Evolutionary conservation across 2,329 filamentous ascomycete species (phyloP), one percentile per base, ranked within the genome.

Genomic region (Periglandula ipomoeae): DNA sequence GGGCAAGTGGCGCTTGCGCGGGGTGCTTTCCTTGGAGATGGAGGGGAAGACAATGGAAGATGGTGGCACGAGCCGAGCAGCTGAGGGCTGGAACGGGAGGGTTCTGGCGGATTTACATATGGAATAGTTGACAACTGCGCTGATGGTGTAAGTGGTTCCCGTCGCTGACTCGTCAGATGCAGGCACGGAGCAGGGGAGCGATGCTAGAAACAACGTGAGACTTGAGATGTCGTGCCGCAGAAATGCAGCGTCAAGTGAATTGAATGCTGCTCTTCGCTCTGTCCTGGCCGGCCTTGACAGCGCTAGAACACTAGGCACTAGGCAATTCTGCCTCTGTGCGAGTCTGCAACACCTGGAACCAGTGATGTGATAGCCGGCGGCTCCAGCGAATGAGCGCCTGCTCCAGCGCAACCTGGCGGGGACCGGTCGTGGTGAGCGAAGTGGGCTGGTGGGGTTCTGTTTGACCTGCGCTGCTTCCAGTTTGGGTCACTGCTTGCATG

Each of bases 1-100:
- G 38, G 44, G 32, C 37, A 30, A 27, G 45, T 50, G 49, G 49
- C 49, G 45, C 30, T 30, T 17, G 43, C 49, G 45, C 44, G 44
- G 48, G 44, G 39, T 38, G 34, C 41, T 23, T 32, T 4, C 15
- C 30, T 44, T 20, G 23, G 46, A 35, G 30, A 42, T 44, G 38
- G 44, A 44, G 26, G 32, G 38, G 44, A 47, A 17, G 48, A 46
- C 17, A 38, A 37, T 37, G n/a, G 23, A 38, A 34, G 41, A n/a
- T 15, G 40, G 30, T 35, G 46, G 45, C 23, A 23, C 11, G 35
- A 30, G 45, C 37, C 13, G 15, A 22, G n/a, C 4, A 37, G 30
- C 6, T 26, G 27, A 10, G 32, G 38, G 20, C 17, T 19, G 32
- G 15, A 34, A 38, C 5, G 22, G 13, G 30, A 17, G 22, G 17